These are phyloP conservation scores for Choiromyces venosus DNA, from an alignment of 495 filamentous ascomycete genomes.

Conservation along the genomic window DNA sequence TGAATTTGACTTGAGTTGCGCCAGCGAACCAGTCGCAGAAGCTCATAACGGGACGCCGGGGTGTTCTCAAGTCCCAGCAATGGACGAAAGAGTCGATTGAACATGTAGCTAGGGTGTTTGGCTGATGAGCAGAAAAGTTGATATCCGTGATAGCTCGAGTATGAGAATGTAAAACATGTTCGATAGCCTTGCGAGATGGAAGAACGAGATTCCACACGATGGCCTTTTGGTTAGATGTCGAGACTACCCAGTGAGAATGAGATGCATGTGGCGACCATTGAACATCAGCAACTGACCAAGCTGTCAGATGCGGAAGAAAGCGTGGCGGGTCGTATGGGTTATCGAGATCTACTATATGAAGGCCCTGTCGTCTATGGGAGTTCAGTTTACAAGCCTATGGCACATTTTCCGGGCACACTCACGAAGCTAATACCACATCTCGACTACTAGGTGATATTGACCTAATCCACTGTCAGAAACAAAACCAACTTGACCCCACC, in stretches of 20 bases:
- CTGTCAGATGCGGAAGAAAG: conserved; percentile 74
- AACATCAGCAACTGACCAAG: conserved; percentile 97
- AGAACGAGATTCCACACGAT: conserved; percentile 90
- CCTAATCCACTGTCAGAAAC: conserved; percentile 43
- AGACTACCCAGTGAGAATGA: conserved; percentile 87
- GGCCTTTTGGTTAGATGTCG: conserved; percentile 89
- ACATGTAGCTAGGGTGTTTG: conserved; percentile 83
- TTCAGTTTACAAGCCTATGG: conserved; percentile 25
- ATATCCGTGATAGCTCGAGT: conserved; percentile 90
- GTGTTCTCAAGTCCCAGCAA: conserved; percentile 81
- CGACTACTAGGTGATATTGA: conserved; percentile 87
- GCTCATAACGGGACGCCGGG: conserved; percentile 66
- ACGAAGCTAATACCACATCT: conserved; percentile 88
- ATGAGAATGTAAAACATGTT: conserved; percentile 86
- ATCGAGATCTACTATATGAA: conserved; percentile 91
- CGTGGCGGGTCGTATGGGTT: conserved; percentile 83
- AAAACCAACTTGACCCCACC: conserved; percentile 46
- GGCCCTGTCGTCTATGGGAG: conserved; percentile 60
- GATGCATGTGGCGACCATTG: conserved; percentile 94
- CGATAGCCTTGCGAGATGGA: conserved; percentile 66
- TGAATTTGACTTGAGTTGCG: conserved; percentile 94
- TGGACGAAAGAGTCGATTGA: conserved; percentile 89
- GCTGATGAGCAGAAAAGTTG: conserved; percentile 91
- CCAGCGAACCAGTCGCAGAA: conserved; percentile 95
- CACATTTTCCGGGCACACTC: conserved; percentile 40